Evolutionary conservation across 2,329 filamentous ascomycete species (phyloP).

Genomic region (Chaetomiaceae sp.): DNA sequence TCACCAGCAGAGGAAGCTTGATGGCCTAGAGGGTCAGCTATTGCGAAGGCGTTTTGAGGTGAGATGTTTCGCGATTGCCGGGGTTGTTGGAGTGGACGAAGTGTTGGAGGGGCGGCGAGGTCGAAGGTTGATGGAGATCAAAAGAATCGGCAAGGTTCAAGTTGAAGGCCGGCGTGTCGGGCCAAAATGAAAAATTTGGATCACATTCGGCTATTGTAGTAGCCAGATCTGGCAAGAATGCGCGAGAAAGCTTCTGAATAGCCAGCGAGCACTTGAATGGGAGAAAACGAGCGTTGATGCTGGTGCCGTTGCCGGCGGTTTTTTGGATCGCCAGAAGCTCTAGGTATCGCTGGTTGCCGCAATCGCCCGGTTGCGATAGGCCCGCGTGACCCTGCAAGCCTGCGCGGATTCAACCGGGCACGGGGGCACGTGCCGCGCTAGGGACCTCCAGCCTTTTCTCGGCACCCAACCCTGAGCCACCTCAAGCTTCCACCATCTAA

Average conservation of each 20-base stretch:
- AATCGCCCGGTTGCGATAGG: conserved; percentile 24
- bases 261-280: background rate
- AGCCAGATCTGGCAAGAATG: background rate
- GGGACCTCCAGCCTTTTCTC: background rate
- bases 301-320: conserved; percentile 10
- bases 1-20: conserved; percentile 1
- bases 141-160: background rate
- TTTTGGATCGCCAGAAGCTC: conserved; percentile 16
- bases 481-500: too few species aligned
- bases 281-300: conserved; percentile 10
- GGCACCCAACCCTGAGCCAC: too few species aligned
- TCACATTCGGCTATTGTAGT: background rate
- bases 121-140: background rate
- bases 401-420: conserved; percentile 21
- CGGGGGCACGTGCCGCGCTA: conserved; percentile 14
- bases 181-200: background rate
- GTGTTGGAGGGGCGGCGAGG: background rate
- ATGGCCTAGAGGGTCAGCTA: too few species aligned
- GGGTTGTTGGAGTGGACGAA: background rate
- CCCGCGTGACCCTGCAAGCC: conserved; percentile 28
- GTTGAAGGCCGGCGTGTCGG: background rate
- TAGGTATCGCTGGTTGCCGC: too few species aligned
- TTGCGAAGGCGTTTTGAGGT: background rate
- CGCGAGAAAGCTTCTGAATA: background rate
- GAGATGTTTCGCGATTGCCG: background rate